Evolutionary conservation across 164 flowering plant genomes (phyloP), one percentile per base, ranked within the genome.

Genomic region (Vitis rotundifolia): DNA sequence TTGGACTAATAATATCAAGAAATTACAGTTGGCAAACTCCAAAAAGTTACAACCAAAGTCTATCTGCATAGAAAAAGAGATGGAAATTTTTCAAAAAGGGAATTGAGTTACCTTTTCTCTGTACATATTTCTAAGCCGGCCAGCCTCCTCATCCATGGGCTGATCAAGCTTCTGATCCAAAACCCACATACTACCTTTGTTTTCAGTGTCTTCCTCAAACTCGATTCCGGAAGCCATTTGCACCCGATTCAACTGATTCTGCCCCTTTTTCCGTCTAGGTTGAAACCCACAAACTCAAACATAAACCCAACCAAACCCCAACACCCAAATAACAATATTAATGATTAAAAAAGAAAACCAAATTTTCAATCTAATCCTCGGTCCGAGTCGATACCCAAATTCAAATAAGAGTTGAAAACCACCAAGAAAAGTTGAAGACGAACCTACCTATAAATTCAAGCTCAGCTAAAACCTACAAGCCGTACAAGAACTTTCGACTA

Each of bases 91-190:
- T 47, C 11, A 19, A 18, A 19, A n/a, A 66, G 19, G 22, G n/a
- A 67, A 12, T 31, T 16, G 15, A 61, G 8, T 49, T 73, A 91
- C 98, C 90, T 91, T 91, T 80, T 91, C 96, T 77, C 85, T 85
- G 76, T 87, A 87, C 88, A 86, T 87, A 68, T 80, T 85, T 74
- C 68, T 81, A 22, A 95, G 90, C 80, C 82, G 88, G 15, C 92
- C 94, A 79, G 99, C 99, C 73, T 95, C 99, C 61, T 93, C 98
- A 65, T 95, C 99, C 99, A 93, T 95, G 70, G 98, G 92, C 80
- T 90, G 99, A 82, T 95, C 99, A 83, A 95, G 88, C 76, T 85
- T 91, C 83, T 95, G 94, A 68, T 93, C 96, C 86, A 95, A 86
- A 56, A 28, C 99, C 99, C 99, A 95, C 98, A 95, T 91, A 65